A percentile compares a stretch with the other conserved stretches of the same genome.
Evolutionary conservation across 345 rosid species (phyloP).

Genomic region (Draba incana): DNA sequence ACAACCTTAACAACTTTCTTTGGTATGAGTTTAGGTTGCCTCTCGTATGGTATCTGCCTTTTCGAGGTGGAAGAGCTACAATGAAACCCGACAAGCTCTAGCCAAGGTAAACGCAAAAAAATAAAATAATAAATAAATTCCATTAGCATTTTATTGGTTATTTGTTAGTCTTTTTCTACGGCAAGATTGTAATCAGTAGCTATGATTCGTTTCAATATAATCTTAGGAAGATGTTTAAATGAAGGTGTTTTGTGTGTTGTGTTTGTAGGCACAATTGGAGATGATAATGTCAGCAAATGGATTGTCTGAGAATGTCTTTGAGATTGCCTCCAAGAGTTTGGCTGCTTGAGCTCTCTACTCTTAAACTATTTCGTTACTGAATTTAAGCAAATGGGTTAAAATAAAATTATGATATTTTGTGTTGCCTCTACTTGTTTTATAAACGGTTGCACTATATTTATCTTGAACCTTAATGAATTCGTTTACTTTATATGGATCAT

Average conservation of each 20-base stretch:
- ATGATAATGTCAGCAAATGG: conserved; percentile 89
- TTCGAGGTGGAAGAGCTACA: conserved; percentile 96
- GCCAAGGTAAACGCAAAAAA: conserved; percentile 92
- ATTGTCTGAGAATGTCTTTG: conserved; percentile 88
- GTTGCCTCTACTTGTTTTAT: conserved; percentile 1
- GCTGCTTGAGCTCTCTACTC: conserved; percentile 49
- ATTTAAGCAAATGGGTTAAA: not conserved
- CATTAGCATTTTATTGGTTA: not conserved
- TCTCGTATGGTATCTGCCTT: conserved; percentile 95
- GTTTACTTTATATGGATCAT: no score
- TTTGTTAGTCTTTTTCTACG: not conserved
- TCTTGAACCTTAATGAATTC: no score
- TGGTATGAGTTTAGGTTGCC: conserved; percentile 63
- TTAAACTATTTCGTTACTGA: conserved; percentile 4
- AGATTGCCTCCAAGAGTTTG: conserved; percentile 94
- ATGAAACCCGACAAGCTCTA: conserved; percentile 76
- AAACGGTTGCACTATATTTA: not conserved
- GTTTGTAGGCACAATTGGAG: conserved; percentile 87
- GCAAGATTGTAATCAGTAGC: not conserved
- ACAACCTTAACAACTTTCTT: not conserved
- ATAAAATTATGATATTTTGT: not conserved
- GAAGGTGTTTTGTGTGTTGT: not conserved
- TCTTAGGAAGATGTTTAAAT: not conserved
- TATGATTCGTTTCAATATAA: not conserved
- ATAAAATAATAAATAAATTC: no score